Evolutionary conservation across 2,329 filamentous ascomycete genomes (phyloP).

Genomic region (Fusarium ambrosium): DNA sequence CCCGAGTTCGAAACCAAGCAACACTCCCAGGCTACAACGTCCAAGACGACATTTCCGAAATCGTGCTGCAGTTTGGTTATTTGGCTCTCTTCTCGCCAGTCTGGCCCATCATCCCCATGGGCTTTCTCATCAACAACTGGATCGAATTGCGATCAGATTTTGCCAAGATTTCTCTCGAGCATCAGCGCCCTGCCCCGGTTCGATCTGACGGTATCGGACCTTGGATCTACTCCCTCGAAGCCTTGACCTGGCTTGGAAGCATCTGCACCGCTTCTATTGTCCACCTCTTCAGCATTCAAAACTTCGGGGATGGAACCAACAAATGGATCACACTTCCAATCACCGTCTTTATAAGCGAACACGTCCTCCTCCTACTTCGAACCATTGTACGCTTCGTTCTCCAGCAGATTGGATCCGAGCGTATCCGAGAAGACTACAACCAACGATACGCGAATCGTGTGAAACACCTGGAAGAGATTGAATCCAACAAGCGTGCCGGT

Average conservation of each 20-base stretch:
- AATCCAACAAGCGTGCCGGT: constrained; percentile 53
- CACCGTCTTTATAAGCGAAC: constrained; percentile 80
- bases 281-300: constrained; percentile 76
- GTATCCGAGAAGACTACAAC: constrained; percentile 57
- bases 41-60: constrained; percentile 79
- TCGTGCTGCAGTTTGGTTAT: constrained; percentile 81
- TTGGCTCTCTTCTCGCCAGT: constrained; percentile 80
- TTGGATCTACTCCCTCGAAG: constrained; percentile 76
- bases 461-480: constrained; percentile 56
- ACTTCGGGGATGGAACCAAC: constrained; percentile 61
- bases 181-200: constrained; percentile 77
- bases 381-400: constrained; percentile 54
- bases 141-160: constrained; percentile 82
- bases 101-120: constrained; percentile 80
- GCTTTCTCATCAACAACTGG: constrained; percentile 83
- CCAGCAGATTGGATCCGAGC: constrained; percentile 55
- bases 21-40: constrained; percentile 79
- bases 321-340: constrained; percentile 76
- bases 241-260: constrained; percentile 79
- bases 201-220: constrained; percentile 81
- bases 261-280: constrained; percentile 80
- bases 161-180: constrained; percentile 81
- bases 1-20: constrained; percentile 75
- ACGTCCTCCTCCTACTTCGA: constrained; percentile 75
- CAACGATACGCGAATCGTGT: constrained; percentile 55